A percentile compares a stretch with the other conserved stretches of the same genome.
These are phyloP conservation scores for Claviceps sp. DNA, from an alignment of 2,329 filamentous ascomycete species.

Conservation along the genomic window DNA sequence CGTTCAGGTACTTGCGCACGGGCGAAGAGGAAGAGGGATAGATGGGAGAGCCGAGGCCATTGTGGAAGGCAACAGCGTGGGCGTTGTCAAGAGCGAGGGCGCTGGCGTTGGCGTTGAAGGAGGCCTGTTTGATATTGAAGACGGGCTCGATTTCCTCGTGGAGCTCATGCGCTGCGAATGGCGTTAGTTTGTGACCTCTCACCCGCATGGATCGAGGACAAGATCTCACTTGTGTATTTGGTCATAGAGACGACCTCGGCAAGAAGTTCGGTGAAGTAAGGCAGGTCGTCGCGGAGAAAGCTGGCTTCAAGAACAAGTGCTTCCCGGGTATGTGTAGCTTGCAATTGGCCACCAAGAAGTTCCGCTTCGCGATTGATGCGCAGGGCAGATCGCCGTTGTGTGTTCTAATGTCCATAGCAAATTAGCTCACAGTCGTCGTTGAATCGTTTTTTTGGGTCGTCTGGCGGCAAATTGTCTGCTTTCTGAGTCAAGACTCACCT, in stretches of 20 bases:
- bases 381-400: constrained; percentile 73
- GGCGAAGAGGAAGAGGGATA: constrained; percentile 60
- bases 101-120: constrained; percentile 46
- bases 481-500: constrained; percentile 39
- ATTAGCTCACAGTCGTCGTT: constrained; percentile 29
- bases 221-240: constrained; percentile 59
- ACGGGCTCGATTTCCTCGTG: constrained; percentile 72
- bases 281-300: constrained; percentile 90
- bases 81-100: constrained; percentile 72
- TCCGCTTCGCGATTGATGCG: constrained; percentile 92
- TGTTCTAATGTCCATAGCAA: constrained; percentile 48
- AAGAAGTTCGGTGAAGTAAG: constrained; percentile 93
- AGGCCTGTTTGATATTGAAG: constrained; percentile 66
- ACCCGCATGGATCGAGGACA: constrained; percentile 8
- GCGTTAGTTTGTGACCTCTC: not conserved
- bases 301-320: constrained; percentile 83
- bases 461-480: constrained; percentile 2
- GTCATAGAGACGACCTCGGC: constrained; percentile 82
- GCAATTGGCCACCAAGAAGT: constrained; percentile 83
- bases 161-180: constrained; percentile 63
- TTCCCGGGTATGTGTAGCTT: constrained; percentile 81
- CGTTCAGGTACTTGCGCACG: constrained; percentile 67
- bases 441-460: not conserved
- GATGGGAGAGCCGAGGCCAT: constrained; percentile 69
- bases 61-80: constrained; percentile 83